Evolutionary conservation across 2,329 filamentous ascomycete genomes (phyloP).

Genomic region (Fusarium acutatum): DNA sequence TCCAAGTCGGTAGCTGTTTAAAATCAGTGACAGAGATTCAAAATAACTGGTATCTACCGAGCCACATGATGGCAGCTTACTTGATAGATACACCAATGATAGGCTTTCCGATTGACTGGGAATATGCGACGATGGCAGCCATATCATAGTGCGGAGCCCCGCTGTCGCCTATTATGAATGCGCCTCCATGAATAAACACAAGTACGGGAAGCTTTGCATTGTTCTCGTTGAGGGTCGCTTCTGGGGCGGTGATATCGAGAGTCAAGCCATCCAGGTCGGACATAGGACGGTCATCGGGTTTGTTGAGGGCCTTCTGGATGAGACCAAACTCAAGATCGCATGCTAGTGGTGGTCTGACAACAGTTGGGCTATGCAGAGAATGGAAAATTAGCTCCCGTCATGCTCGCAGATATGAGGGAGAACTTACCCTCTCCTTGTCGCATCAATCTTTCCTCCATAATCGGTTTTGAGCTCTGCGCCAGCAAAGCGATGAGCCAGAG

Average conservation of each 20-base stretch:
- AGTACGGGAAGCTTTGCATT: neutral
- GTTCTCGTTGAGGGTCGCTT: accelerated
- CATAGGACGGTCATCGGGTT: neutral
- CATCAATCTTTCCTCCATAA: neutral
- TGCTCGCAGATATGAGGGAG: accelerated
- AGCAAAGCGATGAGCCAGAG: neutral
- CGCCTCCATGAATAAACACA: neutral
- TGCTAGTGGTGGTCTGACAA: neutral
- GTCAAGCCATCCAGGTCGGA: neutral
- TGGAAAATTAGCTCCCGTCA: accelerated
- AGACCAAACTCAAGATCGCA: neutral
- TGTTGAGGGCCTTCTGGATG: neutral
- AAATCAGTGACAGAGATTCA: accelerated
- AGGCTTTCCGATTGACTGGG: neutral
- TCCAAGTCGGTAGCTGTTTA: neutral
- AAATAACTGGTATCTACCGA: accelerated
- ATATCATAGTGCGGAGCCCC: neutral
- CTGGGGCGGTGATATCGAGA: neutral
- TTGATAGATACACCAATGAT: neutral
- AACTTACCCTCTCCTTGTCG: neutral
- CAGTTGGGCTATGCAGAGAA: neutral
- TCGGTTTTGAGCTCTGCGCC: accelerated
- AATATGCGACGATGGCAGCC: neutral
- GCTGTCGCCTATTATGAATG: neutral
- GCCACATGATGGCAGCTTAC: neutral